Conservation (phyloP, 768 basidiomycete species). For the Cubamyces lactineus region DNA sequence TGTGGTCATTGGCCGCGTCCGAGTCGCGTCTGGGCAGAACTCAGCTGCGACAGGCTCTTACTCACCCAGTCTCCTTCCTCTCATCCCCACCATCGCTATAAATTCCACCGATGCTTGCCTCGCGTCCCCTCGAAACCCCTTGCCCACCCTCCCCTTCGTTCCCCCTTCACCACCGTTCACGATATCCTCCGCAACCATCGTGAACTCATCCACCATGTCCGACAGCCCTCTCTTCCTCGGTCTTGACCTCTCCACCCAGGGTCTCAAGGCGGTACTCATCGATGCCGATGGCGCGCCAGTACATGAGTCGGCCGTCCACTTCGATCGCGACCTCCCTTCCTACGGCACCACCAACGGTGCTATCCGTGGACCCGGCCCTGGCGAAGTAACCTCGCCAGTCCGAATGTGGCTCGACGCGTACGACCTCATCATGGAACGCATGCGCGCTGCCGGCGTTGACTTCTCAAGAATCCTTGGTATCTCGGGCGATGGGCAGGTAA, state of each 20-base stretch:
- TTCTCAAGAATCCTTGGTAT: slow-evolving; percentile 62
- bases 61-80: not conserved
- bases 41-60: not conserved
- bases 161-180: not conserved
- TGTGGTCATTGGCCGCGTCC: slow-evolving; percentile 12
- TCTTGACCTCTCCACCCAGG: slow-evolving; percentile 86
- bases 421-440: slow-evolving; percentile 70
- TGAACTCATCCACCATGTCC: slow-evolving; percentile 17
- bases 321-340: slow-evolving; percentile 76
- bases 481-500: slow-evolving; percentile 80
- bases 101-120: not conserved
- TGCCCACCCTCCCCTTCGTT: slow-evolving; percentile 2
- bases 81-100: slow-evolving; percentile 5
- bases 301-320: slow-evolving; percentile 74
- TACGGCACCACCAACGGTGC: slow-evolving; percentile 71
- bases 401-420: slow-evolving; percentile 86
- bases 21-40: not conserved
- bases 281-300: slow-evolving; percentile 58
- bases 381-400: slow-evolving; percentile 81
- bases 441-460: slow-evolving; percentile 61
- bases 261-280: slow-evolving; percentile 76
- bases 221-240: slow-evolving; percentile 63
- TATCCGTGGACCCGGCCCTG: slow-evolving; percentile 61
- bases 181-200: not conserved
- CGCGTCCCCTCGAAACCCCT: not conserved